Evolutionary conservation across 306 rosid species (phyloP), one percentile per base, ranked within the genome.

Genomic region (Sindora glabra): DNA sequence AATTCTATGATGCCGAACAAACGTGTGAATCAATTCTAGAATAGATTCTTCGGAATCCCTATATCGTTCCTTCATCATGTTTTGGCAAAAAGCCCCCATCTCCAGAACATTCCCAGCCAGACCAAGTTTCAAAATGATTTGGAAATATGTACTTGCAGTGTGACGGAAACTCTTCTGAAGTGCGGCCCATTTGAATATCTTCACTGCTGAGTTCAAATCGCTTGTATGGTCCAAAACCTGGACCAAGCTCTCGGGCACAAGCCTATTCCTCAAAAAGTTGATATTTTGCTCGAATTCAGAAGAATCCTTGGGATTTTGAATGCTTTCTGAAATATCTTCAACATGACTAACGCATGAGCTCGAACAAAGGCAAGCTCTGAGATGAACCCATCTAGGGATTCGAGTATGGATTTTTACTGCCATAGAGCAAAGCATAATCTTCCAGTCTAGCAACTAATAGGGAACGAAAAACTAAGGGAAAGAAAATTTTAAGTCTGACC

Each of bases 181-280:
- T n/a, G 89, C 77, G 57, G 89, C 85, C 90, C 95, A 83, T 70
- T 83, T 86, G 78, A 86, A 92, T 29, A 81, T 70, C 83, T 72
- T 82, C 64, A 83, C 64, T 30, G 87, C 88, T 14, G 86, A 74
- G 73, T 47, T 73, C 81, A 86, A 71, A 68, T 81, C 91, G 39
- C 62, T 61, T 6, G 86, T 84, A 17, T 45, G 51, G 23, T 88
- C 79, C 80, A 86, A 68, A 61, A 82, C 78, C 53, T 73, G 71
- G 65, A 75, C 74, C 44, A 84, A 76, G 68, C 62, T 81, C 32
- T 81, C 84, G 7, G 88, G 85, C 32, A 42, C 77, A 77, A 82
- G 87, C 70, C 74, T 74, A 51, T 68, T 77, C 45, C 69, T 76
- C 81, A 80, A 68, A 60, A 76, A 49, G 73, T 65, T 80, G 12